These are phyloP conservation scores for Pichia cactophila DNA, from an alignment of 1,139 yeast species.

Conservation along the genomic window DNA sequence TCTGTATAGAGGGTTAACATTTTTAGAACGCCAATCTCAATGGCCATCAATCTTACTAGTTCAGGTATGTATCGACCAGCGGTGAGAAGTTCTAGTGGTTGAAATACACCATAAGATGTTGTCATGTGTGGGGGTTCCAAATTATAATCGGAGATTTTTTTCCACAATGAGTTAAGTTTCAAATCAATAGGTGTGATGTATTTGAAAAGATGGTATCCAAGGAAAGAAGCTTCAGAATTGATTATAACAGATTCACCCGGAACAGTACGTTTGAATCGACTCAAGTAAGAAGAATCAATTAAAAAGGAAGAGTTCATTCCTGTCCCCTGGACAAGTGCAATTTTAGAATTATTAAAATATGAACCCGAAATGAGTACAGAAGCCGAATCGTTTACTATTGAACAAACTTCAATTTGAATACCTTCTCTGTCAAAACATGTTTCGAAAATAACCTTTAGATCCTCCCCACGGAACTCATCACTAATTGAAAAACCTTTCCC, in stretches of 20 bases:
- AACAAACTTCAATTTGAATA: slow-evolving; percentile 18
- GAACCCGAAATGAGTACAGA: slow-evolving; percentile 27
- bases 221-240: slow-evolving; percentile 29
- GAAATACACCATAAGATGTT: slow-evolving; percentile 32
- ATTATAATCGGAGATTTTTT: slow-evolving; percentile 1
- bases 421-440: slow-evolving; percentile 17
- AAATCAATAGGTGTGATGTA: slow-evolving; percentile 5
- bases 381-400: slow-evolving; percentile 30
- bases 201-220: slow-evolving; percentile 19
- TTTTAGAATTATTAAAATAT: slow-evolving; percentile 19
- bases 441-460: slow-evolving; percentile 39
- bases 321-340: slow-evolving; percentile 31
- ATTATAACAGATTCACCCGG: slow-evolving; percentile 17
- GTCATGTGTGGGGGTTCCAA: slow-evolving; percentile 11
- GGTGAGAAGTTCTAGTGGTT: slow-evolving; percentile 48
- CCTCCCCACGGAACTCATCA: slow-evolving; percentile 34
- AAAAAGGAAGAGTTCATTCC: slow-evolving; percentile 28
- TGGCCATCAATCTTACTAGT: slow-evolving; percentile 37
- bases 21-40: slow-evolving; percentile 22
- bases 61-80: slow-evolving; percentile 54
- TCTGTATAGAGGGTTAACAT: slow-evolving; percentile 11
- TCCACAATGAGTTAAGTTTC: slow-evolving; percentile 11
- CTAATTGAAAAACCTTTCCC: slow-evolving; percentile 45
- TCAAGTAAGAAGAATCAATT: slow-evolving; percentile 2
- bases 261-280: background rate